A percentile compares a stretch with the other conserved stretches of the same genome.
Conservation (phyloP, 2,329 filamentous ascomycete genomes). For the Penicillium rolfsii region DNA sequence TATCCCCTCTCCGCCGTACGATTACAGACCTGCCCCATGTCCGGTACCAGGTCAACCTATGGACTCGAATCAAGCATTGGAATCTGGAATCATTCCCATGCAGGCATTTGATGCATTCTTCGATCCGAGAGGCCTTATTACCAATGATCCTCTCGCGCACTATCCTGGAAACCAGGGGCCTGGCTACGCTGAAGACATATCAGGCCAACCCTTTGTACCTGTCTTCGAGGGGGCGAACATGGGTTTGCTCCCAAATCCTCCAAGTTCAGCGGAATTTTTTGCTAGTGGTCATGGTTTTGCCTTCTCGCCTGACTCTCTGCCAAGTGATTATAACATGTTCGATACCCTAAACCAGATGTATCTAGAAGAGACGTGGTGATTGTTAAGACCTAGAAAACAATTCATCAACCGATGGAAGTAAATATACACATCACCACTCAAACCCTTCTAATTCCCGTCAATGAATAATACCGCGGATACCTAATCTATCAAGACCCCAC, state of each 20-base stretch:
- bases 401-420: neutral
- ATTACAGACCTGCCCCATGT: neutral
- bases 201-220: slow-evolving; percentile 6
- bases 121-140: neutral
- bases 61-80: neutral
- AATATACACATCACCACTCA: too few species aligned
- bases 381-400: neutral
- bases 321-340: slow-evolving; percentile 32
- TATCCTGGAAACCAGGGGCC: neutral
- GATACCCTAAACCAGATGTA: slow-evolving; percentile 30
- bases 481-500: neutral
- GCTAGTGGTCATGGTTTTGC: slow-evolving; percentile 27
- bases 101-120: slow-evolving; percentile 11
- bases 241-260: neutral
- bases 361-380: slow-evolving; percentile 27
- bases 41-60: neutral
- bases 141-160: neutral
- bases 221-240: neutral
- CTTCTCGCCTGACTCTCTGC: slow-evolving; percentile 25
- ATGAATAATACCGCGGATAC: neutral
- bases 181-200: neutral
- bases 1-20: slow-evolving; percentile 10
- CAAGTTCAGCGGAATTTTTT: slow-evolving; percentile 22
- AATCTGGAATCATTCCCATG: neutral
- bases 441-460: neutral